phyloP scores from a whole-genome alignment of 768 basidiomycete species.

The Pisolithus marmoratus region DNA sequence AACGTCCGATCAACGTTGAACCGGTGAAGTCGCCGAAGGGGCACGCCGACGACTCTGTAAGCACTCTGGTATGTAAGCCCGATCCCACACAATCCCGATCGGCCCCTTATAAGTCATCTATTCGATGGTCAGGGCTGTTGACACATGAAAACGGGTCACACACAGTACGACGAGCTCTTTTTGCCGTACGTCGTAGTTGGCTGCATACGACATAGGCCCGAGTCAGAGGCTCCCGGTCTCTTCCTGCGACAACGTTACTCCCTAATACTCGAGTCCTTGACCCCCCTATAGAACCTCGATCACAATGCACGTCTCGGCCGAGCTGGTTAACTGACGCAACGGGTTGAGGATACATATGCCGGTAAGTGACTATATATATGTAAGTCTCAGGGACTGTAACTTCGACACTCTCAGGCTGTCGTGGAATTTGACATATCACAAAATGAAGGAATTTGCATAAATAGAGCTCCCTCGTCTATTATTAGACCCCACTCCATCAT shows the following conservation, averaged over 20 bases:
- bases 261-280: too few relatives aligned
- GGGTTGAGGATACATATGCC: background rate
- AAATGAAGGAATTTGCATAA: background rate
- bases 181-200: constrained; percentile 11
- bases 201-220: too few relatives aligned
- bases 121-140: too few relatives aligned
- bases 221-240: too few relatives aligned
- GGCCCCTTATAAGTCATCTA: constrained; percentile 10
- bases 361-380: background rate
- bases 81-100: constrained; percentile 15
- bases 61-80: background rate
- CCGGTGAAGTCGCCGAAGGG: too few relatives aligned
- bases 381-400: background rate
- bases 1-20: too few relatives aligned
- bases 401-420: background rate
- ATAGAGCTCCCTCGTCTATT: background rate
- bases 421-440: background rate
- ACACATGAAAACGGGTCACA: background rate
- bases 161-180: constrained; percentile 18
- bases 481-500: background rate
- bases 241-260: too few relatives aligned
- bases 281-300: background rate
- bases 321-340: background rate
- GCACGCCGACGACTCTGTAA: background rate
- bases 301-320: background rate